A percentile compares a stretch with the other conserved stretches of the same genome.
Conservation (phyloP, 2,329 filamentous ascomycete species). For the Nemania bipapillata region DNA sequence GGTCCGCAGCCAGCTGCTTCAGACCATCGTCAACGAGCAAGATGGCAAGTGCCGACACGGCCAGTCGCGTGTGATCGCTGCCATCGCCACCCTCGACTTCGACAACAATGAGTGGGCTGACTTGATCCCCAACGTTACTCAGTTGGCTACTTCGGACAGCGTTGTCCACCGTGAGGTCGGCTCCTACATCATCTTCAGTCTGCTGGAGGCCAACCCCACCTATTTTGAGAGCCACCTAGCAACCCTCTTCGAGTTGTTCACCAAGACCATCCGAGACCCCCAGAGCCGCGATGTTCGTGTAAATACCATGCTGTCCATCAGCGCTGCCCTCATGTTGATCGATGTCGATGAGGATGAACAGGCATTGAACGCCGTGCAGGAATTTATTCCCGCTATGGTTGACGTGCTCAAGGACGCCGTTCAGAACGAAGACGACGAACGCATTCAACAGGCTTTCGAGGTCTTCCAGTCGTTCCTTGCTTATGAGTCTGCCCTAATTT, state of each 20-base stretch:
- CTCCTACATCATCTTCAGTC: constrained; percentile 90
- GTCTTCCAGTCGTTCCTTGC: constrained; percentile 95
- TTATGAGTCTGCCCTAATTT: constrained; percentile 86
- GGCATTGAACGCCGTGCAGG: constrained; percentile 78
- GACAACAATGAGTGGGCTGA: constrained; percentile 86
- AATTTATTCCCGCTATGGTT: constrained; percentile 87
- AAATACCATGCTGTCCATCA: constrained; percentile 92
- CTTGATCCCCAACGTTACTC: constrained; percentile 80
- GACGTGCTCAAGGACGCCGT: constrained; percentile 86
- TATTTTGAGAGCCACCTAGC: constrained; percentile 83
- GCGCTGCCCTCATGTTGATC: constrained; percentile 85
- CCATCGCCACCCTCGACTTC: constrained; percentile 86
- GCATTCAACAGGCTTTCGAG: constrained; percentile 89
- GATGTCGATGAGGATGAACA: constrained; percentile 85
- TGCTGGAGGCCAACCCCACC: constrained; percentile 87
- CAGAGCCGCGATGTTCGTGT: constrained; percentile 92
- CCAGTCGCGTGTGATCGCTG: constrained; percentile 85
- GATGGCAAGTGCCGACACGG: constrained; percentile 83
- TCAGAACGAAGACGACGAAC: constrained; percentile 82
- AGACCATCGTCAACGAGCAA: constrained; percentile 83
- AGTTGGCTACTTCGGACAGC: constrained; percentile 78
- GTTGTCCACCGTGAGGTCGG: constrained; percentile 87
- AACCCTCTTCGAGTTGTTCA: constrained; percentile 84
- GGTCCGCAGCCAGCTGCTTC: constrained; percentile 83
- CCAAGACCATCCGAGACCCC: constrained; percentile 86